Base-by-base conservation (phyloP, 306 rosid species). In the Corylus heterophylla region DNA sequence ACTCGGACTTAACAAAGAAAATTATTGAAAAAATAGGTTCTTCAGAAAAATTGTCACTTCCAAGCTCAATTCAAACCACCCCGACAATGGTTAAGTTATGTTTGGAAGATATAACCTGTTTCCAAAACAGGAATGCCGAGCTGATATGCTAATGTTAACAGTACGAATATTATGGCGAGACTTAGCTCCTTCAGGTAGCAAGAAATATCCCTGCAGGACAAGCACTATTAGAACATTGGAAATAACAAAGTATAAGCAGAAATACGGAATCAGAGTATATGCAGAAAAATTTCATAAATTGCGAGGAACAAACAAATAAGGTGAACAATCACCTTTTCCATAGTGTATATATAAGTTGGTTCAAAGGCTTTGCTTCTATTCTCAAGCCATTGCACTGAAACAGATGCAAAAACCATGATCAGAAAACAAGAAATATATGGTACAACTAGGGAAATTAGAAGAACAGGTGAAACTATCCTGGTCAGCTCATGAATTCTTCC, bases 81-180 rank as follows among this genome's bases (percentile, higher is more conserved):
- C 16, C 61, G 62, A 61, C 63, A 68, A 51, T 8, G 68, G 55
- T 74, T 72, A 17, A 48, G 42, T 50, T 47, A 56, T 8, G 8
- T 4, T 78, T 64, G 29, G 56, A 70, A 73, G 22, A 70, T 35
- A 12, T 68, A 80, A 96, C 99, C 94, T 96, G 90, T 96, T 96
- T 75, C 99, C 99, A 80, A 96, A 91, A 90, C 99, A 96, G 78
- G 96, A 84, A 85, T 96, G 98, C 83, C 90, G 89, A 64, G 97
- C 98, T 78, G 98, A 90, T 80, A 96, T 86, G 88, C 96, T 96
- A 35, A 96, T 85, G 85, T 96, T 96, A 79, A 93, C 91, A 8
- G 99, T 90, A 18, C 78, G 91, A 70, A 96, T 91, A 81, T 90
- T 89, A 83, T 96, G 99, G 66, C 79, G 91, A 86, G 96, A 86